Evolutionary conservation across 2,329 filamentous ascomycete genomes (phyloP).

Genomic region (Epicoccum nigrum): DNA sequence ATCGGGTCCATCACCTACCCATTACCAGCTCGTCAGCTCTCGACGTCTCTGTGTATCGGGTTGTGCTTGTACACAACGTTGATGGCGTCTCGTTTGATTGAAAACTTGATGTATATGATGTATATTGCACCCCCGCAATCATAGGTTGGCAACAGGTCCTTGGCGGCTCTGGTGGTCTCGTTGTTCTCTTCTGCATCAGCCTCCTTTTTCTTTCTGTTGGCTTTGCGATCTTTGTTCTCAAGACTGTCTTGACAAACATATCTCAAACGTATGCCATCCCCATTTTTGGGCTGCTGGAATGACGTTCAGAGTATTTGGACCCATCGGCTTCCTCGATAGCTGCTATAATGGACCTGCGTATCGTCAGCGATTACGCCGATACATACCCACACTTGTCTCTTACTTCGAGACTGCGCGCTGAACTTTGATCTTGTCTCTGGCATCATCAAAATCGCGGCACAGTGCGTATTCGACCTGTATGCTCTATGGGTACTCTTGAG

Average conservation of each 20-base stretch:
- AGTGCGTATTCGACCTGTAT: constrained; percentile 38
- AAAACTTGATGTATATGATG: constrained; percentile 45
- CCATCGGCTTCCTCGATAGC: constrained; percentile 41
- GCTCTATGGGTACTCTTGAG: constrained; percentile 35
- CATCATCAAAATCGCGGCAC: constrained; percentile 34
- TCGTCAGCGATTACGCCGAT: neutral
- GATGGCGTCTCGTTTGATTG: constrained; percentile 41
- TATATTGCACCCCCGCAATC: constrained; percentile 44
- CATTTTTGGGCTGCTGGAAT: constrained; percentile 33
- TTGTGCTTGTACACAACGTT: constrained; percentile 48
- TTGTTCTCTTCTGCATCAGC: constrained; percentile 15
- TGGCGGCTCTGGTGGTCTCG: constrained; percentile 2
- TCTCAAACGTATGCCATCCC: constrained; percentile 41
- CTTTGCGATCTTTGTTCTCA: constrained; percentile 37
- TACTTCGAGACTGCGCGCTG: constrained; percentile 41
- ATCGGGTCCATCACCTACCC: constrained; percentile 20
- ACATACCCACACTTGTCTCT: neutral
- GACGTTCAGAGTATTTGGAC: constrained; percentile 44
- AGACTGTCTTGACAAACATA: constrained; percentile 45
- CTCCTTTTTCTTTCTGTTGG: constrained; percentile 30
- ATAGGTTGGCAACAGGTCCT: constrained; percentile 27
- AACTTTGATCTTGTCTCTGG: constrained; percentile 36
- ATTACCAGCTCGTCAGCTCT: constrained; percentile 22
- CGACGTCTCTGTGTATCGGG: constrained; percentile 37
- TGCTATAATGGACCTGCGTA: constrained; percentile 31